Base-by-base conservation (phyloP, 148 eudicot species). In the Silene conica region DNA sequence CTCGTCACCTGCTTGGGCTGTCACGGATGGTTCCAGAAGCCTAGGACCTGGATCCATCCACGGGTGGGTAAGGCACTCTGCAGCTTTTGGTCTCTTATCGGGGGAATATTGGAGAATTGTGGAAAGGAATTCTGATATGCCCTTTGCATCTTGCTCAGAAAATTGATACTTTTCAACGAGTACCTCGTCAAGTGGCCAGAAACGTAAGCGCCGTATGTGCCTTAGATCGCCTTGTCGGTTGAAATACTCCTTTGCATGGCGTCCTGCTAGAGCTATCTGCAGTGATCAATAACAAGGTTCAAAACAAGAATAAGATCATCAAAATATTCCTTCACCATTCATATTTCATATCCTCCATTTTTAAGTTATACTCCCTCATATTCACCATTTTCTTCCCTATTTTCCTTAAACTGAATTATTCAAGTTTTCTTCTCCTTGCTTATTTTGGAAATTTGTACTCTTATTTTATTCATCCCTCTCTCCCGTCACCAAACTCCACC, bases 51-150 rank as follows among this genome's bases (percentile, higher is more conserved):
- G 73, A 65, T 73, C 82, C 31, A 92, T 19, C 98, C 98, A 95
- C 26, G 96, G 93, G 75, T 95, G 98, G 70, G 48, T 79, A 73
- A 95, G 89, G 83, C 90, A 88, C 67, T 88, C 89, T 63, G 88
- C 89, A 13, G 98, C 98, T 3, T 87, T 88, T 20, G 93, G 97
- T 82, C 98, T 85, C 80, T 88, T 95, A 69, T 95, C 98, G 2
- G 98, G 98, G 60, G 82, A 86, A 83, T 85, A 92, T 56, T 90
- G 97, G 41, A 95, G 90, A 64, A 95, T 80, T 10, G 92, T 97
- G 70, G 78, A 56, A 56, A 95, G 90, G 78, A 95, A 92, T 62
- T 88, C 97, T 19, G 96, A 82, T 84, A 95, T 57, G 60, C 86
- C 89, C 55, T 63, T 85, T 9, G 96, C 97, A 83, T 95, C 96